Base-by-base conservation (phyloP, 164 flowering plant genomes). In the Magnolia kwangsiensis region DNA sequence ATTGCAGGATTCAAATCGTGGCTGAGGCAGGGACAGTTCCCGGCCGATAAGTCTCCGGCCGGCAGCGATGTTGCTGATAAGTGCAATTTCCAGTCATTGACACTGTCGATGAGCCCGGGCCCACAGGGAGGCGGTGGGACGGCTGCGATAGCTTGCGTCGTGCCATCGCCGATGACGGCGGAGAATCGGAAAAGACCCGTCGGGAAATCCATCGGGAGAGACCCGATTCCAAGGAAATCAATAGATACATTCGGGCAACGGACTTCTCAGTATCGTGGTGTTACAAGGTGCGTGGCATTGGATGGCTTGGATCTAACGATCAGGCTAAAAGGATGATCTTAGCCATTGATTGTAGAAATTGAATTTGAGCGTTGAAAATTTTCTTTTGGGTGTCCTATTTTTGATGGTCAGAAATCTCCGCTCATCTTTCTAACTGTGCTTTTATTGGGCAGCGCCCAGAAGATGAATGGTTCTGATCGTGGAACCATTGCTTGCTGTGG, bases 191-290 rank as follows among this genome's bases (percentile, higher is more conserved):
- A 91, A 78, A 70, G 90, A 49, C 45, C 82, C 2, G 80, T 66
- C 13, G 84, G 76, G 13, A 88, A 84, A 63, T 24, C 78, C 58
- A 23, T 19, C 14, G 75, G 73, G 20, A 87, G 81, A 74, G 94
- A 89, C 72, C 73, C 88, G 0, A 84, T 87, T 59, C 90, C 93
- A 31, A 75, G 95, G 7, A 93, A 93, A 81, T 89, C 96, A 1
- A 83, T 90, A 45, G 98, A 93, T 69, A 89, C 92, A 45, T 92
- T 93, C 82, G 98, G 98, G 1, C 98, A 93, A 74, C 86, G 98
- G 79, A 93, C 98, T 51, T 93, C 98, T 74, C 95, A 90, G 73
- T 93, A 83, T 75, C 92, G 98, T 11, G 98, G 98, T 19, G 98
- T 93, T n/a, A 93, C 98, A 0, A 93, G 94, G 98, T 91, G 37